Base-by-base conservation (phyloP, 306 rosid genomes). In the Quercus variabilis region DNA sequence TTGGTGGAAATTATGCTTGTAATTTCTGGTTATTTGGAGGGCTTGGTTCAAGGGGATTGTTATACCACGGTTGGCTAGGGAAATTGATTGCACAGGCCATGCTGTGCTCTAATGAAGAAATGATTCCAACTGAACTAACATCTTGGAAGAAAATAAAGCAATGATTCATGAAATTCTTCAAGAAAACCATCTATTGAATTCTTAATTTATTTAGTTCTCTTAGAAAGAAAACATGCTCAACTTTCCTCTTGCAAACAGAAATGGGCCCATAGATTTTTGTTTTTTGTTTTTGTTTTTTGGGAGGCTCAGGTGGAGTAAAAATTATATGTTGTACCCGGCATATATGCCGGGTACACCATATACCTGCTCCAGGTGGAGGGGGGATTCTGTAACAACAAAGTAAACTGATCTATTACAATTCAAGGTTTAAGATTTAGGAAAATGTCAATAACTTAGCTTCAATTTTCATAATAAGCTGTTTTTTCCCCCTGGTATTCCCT, bases 31-130 rank as follows among this genome's bases (percentile, higher is more conserved):
- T 95, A 75, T 91, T 95, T 78, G 97, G 95, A 72, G 97, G 99
- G 57, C 87, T 92, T 82, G 97, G 99, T 81, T 90, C 97, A 56
- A 90, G 98, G 84, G 98, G 98, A 75, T 88, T 95, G 87, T 79
- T 92, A 82, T 92, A 90, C 87, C 99, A 95, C 76, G 94, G 88
- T 56, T 95, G 97, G 98, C 87, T 92, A 58, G 99, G 99, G 82
- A 92, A 88, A 77, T 78, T 92, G 90, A 74, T 78, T 79, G 92
- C 98, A 19, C 88, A 77, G 49, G 97, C 99, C 67, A 95, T 90
- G 81, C 92, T 91, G 80, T 82, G 87, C 18, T 77, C 89, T 79
- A 81, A 88, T 67, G 97, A 92, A 86, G 84, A 76, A 41, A 71
- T 89, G 38, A 89, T 92, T 74, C 98, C 98, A 41, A 62, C 86